phyloP scores from a whole-genome alignment of 208 protist genomes.

The Leishmania braziliensis region DNA sequence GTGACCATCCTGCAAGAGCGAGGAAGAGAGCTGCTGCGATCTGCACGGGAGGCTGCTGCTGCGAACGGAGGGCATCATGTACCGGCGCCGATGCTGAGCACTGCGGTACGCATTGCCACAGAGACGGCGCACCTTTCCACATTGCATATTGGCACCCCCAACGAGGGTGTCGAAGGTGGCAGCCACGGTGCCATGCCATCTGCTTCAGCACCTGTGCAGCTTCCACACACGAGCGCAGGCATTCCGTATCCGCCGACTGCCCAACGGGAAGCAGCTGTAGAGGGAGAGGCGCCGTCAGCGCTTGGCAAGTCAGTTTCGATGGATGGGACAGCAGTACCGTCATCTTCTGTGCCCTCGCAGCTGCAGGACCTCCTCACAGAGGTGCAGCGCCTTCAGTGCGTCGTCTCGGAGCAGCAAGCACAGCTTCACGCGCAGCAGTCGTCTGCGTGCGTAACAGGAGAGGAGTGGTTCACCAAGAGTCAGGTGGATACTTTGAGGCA shows the following conservation, averaged over 20 bases:
- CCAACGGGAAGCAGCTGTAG: not conserved
- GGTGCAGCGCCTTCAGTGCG: conserved; percentile 13
- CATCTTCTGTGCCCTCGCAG: not conserved
- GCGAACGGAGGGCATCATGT: conserved; percentile 24
- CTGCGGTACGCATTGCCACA: conserved; percentile 10
- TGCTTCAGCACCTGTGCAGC: not conserved
- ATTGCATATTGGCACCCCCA: not conserved
- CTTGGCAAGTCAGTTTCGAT: not conserved
- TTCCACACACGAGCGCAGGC: not conserved
- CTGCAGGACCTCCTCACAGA: conserved; percentile 4
- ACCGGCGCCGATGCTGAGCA: conserved; percentile 19
- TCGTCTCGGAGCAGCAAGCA: conserved; percentile 16
- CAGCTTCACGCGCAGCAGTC: conserved; percentile 4
- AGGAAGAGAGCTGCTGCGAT: conserved; percentile 45
- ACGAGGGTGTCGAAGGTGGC: not conserved
- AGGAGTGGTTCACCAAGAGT: conserved; percentile 22
- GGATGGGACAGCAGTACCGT: not conserved
- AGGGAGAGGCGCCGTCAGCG: not conserved
- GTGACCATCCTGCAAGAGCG: conserved; percentile 38
- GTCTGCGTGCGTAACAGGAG: not conserved
- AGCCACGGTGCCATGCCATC: not conserved
- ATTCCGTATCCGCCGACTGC: not conserved
- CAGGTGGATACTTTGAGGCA: conserved; percentile 24
- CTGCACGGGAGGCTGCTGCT: conserved; percentile 35
- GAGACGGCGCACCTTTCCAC: not conserved